Evolutionary conservation across 257 asterid species (phyloP).

Genomic region (Solanum stenotomum): DNA sequence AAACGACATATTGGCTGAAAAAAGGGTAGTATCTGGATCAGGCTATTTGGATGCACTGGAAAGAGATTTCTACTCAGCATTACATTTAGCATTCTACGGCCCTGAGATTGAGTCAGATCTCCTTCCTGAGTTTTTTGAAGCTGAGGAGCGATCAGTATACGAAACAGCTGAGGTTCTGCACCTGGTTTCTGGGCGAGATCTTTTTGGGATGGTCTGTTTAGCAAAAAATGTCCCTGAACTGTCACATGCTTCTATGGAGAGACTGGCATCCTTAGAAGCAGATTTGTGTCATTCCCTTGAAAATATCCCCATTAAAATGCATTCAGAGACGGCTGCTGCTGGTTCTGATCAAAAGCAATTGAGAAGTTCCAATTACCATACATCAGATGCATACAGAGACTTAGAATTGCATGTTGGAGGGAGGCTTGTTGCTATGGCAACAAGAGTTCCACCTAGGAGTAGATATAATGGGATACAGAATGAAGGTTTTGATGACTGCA

Average conservation of each 20-base stretch:
- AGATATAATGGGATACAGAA: slow-evolving; percentile 10
- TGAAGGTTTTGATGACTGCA: slow-evolving; percentile 49
- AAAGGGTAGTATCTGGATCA: slow-evolving; percentile 78
- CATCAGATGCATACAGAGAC: slow-evolving; percentile 61
- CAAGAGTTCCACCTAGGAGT: slow-evolving; percentile 51
- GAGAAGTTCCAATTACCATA: slow-evolving; percentile 10
- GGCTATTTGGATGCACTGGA: slow-evolving; percentile 75
- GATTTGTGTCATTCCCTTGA: slow-evolving; percentile 16
- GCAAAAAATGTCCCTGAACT: slow-evolving; percentile 42
- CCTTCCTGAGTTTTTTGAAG: slow-evolving; percentile 89
- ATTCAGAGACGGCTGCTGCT: slow-evolving; percentile 14
- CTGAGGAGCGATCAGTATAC: slow-evolving; percentile 72
- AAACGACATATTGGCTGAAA: slow-evolving; percentile 63
- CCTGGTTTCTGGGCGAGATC: slow-evolving; percentile 86
- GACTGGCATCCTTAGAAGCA: slow-evolving; percentile 28
- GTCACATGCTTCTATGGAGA: slow-evolving; percentile 25
- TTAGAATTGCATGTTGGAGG: slow-evolving; percentile 68
- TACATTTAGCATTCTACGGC: slow-evolving; percentile 82
- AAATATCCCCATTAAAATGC: slow-evolving; percentile 7
- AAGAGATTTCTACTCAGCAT: slow-evolving; percentile 76
- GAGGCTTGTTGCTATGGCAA: slow-evolving; percentile 72
- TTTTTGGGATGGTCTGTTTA: slow-evolving; percentile 78
- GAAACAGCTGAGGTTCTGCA: slow-evolving; percentile 76
- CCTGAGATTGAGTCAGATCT: slow-evolving; percentile 76
- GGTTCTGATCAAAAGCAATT: slow-evolving; percentile 21